These are phyloP conservation scores for Stachybotrys echinatus DNA, from an alignment of 2,329 filamentous ascomycete genomes.

Conservation along the genomic window DNA sequence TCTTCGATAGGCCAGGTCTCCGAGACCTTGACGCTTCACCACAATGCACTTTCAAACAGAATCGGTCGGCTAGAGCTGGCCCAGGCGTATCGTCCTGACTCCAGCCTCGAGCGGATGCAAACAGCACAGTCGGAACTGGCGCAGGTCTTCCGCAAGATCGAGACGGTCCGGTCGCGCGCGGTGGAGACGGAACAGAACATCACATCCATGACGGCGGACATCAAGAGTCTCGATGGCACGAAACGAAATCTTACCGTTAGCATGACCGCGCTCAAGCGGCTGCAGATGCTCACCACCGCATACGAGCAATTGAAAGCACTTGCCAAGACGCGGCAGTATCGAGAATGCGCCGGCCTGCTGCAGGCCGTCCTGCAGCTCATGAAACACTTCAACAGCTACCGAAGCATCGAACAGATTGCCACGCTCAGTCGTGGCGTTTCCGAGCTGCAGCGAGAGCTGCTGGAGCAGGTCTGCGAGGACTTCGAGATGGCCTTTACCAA, in stretches of 20 bases:
- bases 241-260: constrained; percentile 95
- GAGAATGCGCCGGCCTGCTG: constrained; percentile 87
- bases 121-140: constrained; percentile 84
- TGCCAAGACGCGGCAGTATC: constrained; percentile 82
- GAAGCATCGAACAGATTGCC: constrained; percentile 97
- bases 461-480: constrained; percentile 98
- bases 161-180: constrained; percentile 82
- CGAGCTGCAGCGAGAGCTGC: constrained; percentile 83
- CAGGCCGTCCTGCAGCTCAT: constrained; percentile 96
- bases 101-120: constrained; percentile 87
- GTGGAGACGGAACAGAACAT: constrained; percentile 93
- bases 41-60: constrained; percentile 75
- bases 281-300: constrained; percentile 99
- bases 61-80: constrained; percentile 69
- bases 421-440: constrained; percentile 87
- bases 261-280: constrained; percentile 93
- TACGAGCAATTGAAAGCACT: constrained; percentile 89
- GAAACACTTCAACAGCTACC: constrained; percentile 96
- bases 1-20: constrained; percentile 71
- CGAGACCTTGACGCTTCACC: constrained; percentile 65
- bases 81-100: constrained; percentile 80
- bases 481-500: constrained; percentile 95
- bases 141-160: constrained; percentile 89
- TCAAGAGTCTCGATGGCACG: constrained; percentile 92
- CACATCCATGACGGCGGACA: constrained; percentile 97